Conservation (phyloP, 805 yeast species). For the Ogataea polymorpha region DNA sequence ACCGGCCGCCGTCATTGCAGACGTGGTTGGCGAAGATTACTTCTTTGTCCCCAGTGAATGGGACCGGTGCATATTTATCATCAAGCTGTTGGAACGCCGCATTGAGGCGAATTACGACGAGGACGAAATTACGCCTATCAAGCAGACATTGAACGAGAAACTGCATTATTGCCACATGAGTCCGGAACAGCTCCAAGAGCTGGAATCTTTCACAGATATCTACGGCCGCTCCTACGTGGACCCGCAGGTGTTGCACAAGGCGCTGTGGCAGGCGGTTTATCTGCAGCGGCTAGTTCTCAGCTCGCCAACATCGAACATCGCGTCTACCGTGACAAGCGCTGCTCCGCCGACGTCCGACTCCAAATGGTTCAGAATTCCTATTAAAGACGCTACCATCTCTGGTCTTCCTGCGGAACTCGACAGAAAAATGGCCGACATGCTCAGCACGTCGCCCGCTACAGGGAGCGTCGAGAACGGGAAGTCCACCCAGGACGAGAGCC, state of each 20-base stretch:
- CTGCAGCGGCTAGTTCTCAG: constrained; percentile 39
- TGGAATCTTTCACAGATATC: constrained; percentile 39
- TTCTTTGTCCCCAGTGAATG: constrained; percentile 55
- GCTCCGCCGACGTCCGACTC: constrained; percentile 28
- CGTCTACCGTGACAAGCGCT: constrained; percentile 26
- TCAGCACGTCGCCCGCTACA: constrained; percentile 16
- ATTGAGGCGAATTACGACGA: constrained; percentile 17
- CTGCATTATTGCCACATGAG: constrained; percentile 48
- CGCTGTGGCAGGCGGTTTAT: constrained; percentile 47
- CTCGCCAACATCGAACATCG: constrained; percentile 30
- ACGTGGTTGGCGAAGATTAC: constrained; percentile 46
- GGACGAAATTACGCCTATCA: constrained; percentile 25
- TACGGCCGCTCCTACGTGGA: constrained; percentile 39
- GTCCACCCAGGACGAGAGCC: constrained; percentile 23
- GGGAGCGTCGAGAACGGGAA: constrained; percentile 22
- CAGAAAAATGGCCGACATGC: constrained; percentile 24
- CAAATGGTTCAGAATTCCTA: constrained; percentile 41
- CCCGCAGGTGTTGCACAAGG: constrained; percentile 39
- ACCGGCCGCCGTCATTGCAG: constrained; percentile 40
- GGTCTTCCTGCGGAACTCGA: constrained; percentile 41
- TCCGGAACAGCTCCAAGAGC: constrained; percentile 43
- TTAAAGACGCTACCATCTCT: constrained; percentile 45
- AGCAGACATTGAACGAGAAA: constrained; percentile 37
- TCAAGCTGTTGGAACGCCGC: constrained; percentile 40
- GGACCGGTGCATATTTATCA: constrained; percentile 50